Evolutionary conservation across 2,329 filamentous ascomycete species (phyloP), one percentile per base, ranked within the genome.

Genomic region (Teratosphaeria nubilosa): DNA sequence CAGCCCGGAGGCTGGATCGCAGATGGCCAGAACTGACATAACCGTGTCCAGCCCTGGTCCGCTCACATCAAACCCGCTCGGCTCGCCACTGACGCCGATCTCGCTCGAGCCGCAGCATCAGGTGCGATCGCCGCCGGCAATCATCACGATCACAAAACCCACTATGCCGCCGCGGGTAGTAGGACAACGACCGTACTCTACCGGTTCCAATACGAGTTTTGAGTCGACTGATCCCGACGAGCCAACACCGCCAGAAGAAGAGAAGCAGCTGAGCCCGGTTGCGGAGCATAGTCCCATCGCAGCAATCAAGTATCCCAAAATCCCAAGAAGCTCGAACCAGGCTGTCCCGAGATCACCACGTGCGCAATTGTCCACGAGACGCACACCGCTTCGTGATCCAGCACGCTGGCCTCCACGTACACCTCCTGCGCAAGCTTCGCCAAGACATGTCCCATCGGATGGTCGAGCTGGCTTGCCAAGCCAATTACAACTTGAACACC

Each of bases 311-410:
- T 80, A 80, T 61, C 77, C 77, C 6, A 78, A 79, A 62, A 69
- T 80, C 1, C 77, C 77, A 2, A 68, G 77, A 14, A 72, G 75
- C 20, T 74, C 73, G 6, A 78, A 77, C 54, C 77, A 79, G 60
- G 65, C 74, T 2, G 73, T 78, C 1, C 74, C 77, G 27, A 56
- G 60, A n/a, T 58, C 55, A 14, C 61, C 60, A 22, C 45, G 48
- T 2, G 37, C 52, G n/a, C 51, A 34, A 24, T 5, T 54, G 16
- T 37, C 59, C 5, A 31, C 58, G 16, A 24, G 27, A 27, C 41
- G 4, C 31, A 37, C 50, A 3, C 22, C 41, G 41, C 41, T 1
- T 48, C 41, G 41, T 20, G n/a, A 22, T 48, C n/a, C n/a, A 9
- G 2, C n/a, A 48, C 41, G 41, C 41, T 10, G n/a, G 41, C 6